Evolutionary conservation across 805 yeast genomes (phyloP), one percentile per base, ranked within the genome.

Genomic region (Komagataella mondaviorum): DNA sequence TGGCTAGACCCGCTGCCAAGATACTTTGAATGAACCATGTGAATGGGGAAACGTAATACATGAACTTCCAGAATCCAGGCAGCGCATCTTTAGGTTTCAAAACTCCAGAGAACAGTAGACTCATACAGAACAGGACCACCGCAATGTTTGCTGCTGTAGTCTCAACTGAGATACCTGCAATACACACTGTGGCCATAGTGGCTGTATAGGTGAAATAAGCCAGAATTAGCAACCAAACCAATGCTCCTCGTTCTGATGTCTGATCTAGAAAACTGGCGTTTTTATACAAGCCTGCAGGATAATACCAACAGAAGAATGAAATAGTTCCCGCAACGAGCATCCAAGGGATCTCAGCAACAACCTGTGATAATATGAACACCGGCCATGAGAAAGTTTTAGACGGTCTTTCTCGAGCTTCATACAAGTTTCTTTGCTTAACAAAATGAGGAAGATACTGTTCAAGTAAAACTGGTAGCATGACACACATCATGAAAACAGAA

Each of bases 21-120:
- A 78, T 63, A 45, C 79, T 81, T 17, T 71, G 67, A 51, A 85
- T 68, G 67, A 82, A 72, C 58, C 83, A 85, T 1, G 88, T 80
- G 55, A 83, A 69, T 16, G 93, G 91, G 23, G 83, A 78, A 17
- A 71, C 75, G 62, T 88, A 72, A 71, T 83, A 85, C 87, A 85
- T 81, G 72, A 83, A 85, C 45, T 74, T 70, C 89, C 90, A 78
- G 71, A 85, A 85, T n/a, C 87, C 80, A n/a, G 70, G 61, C 45
- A 80, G 76, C 16, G 77, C 44, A 20, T 30, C 45, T 43, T 30
- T 45, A 5, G 49, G 69, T 12, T 77, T 79, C 69, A 86, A 69
- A 46, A 83, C 87, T 73, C 95, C 95, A 73, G 88, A 83, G 77
- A 85, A 84, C 51, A 77, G 74, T 66, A 85, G 68, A 46, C 78